phyloP scores from a whole-genome alignment of 257 asterid species.

The Plectranthus barbatus region DNA sequence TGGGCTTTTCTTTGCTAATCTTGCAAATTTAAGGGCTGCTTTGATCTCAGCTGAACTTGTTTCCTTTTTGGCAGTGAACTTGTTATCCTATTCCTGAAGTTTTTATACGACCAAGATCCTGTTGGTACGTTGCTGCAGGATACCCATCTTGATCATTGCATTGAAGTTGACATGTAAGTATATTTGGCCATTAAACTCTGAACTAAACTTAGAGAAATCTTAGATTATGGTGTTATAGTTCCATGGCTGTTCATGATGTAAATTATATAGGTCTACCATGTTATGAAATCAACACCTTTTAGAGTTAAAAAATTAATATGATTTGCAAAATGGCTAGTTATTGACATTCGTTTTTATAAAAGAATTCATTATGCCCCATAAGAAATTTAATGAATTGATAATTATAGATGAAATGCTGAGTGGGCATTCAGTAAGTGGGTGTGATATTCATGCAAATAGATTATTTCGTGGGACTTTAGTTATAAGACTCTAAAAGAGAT shows the following conservation, averaged over 20 bases:
- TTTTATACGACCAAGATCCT: constrained; percentile 92
- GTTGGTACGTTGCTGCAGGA: constrained; percentile 68
- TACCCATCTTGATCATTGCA: constrained; percentile 30
- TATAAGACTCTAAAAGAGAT: background rate
- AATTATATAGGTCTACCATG: constrained; percentile 7
- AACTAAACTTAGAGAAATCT: constrained; percentile 11
- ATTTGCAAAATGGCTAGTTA: background rate
- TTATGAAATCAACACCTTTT: constrained; percentile 5
- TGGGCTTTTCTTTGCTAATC: constrained; percentile 13
- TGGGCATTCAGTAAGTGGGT: background rate
- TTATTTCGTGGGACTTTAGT: background rate
- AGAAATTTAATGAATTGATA: background rate
- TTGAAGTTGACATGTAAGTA: constrained; percentile 76
- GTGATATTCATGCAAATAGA: background rate
- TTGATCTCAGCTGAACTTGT: constrained; percentile 15
- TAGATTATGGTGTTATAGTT: background rate
- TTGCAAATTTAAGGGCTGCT: constrained; percentile 9
- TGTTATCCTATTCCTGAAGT: constrained; percentile 75
- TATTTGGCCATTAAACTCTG: constrained; percentile 8
- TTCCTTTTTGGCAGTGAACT: constrained; percentile 65
- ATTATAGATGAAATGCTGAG: background rate
- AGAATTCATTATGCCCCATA: constrained; percentile 1
- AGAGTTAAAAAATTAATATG: background rate
- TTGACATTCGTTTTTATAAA: background rate
- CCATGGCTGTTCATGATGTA: constrained; percentile 4